Conservation (phyloP, 2,329 filamentous ascomycete genomes). For the Aspergillaceae sp. region DNA sequence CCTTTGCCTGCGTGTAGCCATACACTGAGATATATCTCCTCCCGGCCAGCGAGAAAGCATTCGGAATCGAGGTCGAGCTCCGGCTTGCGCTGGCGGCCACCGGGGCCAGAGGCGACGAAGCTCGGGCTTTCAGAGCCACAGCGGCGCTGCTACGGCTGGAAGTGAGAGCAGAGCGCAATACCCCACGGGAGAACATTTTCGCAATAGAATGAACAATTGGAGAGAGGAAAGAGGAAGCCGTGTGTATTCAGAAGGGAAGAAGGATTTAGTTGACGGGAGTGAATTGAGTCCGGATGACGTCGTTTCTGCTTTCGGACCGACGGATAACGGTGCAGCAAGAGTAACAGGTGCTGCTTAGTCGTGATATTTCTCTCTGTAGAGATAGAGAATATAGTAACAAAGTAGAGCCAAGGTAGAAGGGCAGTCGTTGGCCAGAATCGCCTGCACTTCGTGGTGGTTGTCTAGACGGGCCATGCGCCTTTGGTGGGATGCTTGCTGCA, state of each 20-base stretch:
- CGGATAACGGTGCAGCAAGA: constrained; percentile 2
- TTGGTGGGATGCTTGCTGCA: too few species aligned
- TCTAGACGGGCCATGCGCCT: too few species aligned
- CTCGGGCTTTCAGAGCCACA: constrained; percentile 7
- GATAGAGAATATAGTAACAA: too few species aligned
- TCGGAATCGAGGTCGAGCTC: constrained; percentile 4
- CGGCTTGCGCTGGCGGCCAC: constrained; percentile 6
- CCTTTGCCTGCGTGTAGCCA: constrained; percentile 43
- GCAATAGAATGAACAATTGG: background rate
- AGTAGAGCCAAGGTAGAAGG: too few species aligned
- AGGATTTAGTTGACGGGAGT: constrained; percentile 1
- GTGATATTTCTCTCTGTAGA: too few species aligned
- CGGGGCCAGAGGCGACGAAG: constrained; percentile 6
- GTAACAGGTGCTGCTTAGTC: too few species aligned
- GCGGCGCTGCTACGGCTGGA: constrained; percentile 7
- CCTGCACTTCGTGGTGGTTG: too few species aligned
- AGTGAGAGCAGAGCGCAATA: constrained; percentile 13
- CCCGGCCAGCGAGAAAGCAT: constrained; percentile 8
- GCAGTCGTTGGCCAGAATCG: too few species aligned
- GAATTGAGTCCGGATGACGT: constrained; percentile 13
- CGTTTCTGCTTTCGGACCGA: constrained; percentile 13
- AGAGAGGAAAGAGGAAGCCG: background rate
- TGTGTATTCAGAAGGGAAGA: background rate
- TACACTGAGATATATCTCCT: constrained; percentile 38
- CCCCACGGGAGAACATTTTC: constrained; percentile 11